Evolutionary conservation across 2,329 filamentous ascomycete species (phyloP), one percentile per base, ranked within the genome.

Genomic region (Penicillium sp.): DNA sequence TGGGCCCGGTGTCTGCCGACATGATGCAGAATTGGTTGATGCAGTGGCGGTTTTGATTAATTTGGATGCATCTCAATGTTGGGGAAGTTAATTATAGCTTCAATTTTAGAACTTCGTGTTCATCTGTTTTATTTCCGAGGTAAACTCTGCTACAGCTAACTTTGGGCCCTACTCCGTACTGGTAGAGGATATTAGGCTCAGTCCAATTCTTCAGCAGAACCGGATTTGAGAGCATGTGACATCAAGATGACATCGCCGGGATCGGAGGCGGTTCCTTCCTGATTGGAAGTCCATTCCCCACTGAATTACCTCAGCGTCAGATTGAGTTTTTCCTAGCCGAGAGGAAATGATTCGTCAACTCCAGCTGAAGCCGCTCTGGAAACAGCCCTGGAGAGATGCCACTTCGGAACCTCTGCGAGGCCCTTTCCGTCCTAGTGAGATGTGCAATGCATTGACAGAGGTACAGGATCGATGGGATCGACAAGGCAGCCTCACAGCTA

Each of bases 21-120:
- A 49, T 83, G 67, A 76, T 83, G 74, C 67, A 60, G 47, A 76
- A 77, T 42, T 83, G 63, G 63, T 16, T 64, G 11, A 27, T 55
- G 14, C 63, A 65, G 49, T 65, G 63, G 63, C 10, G 44, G 14
- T 62, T 63, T 43, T 64, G 40, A 46, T 50, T 43, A 32, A 14
- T 14, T 40, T 34, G 36, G 18, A 14, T 43, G 34, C n/a, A 36
- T 36, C 34, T 36, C 34, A n/a, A 36, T 36, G 13, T 36, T n/a
- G 31, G 9, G 31, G 34, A 36, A n/a, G 34, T 36, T n/a, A n/a
- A n/a, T n/a, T 36, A 8, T 27, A 5, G 4, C 13, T n/a, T 36
- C 34, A 36, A n/a, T 36, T 36, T 36, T 13, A 14, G 31, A 36
- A 36, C 34, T n/a, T 36, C 6, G 34, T 40, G 21, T 21, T 40